Evolutionary conservation across 768 basidiomycete genomes (phyloP), one percentile per base, ranked within the genome.

Genomic region (Boletales sp.): DNA sequence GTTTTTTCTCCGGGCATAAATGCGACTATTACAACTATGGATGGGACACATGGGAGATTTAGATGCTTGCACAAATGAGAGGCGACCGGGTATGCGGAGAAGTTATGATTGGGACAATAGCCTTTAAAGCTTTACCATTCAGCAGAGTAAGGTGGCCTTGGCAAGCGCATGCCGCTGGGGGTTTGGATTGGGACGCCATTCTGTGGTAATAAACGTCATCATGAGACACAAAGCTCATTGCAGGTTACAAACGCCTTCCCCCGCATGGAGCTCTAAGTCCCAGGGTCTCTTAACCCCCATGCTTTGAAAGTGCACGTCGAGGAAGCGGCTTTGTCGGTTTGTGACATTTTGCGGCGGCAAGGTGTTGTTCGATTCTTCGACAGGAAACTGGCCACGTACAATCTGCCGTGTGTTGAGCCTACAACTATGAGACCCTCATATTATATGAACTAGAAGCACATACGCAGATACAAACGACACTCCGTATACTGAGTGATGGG

Each of bases 391-490:
- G 11, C 81, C 83, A 5, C 76, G 75, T 36, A 81, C 60, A 21
- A 65, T 70, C 43, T 78, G 70, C 17, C 84, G 75, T 3, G 83
- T 84, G 64, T 86, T 86, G 32, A 87, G 72, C 13, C 81, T 83
- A 45, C 19, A 43, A 40, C 18, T 47, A 72, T 50, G 37, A 55
- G 54, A 17, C 21, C n/a, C 21, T 17, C 14, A 19, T 18, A 11
- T 18, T 19, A 15, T 27, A 40, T 17, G 15, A 0, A 3, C 2
- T n/a, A 36, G 17, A 38, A 31, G 38, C 5, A 68, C 79, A 45
- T 59, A 83, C 81, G 84, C 81, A 35, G 84, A 82, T 61, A 86
- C 69, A 64, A 83, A 74, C n/a, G 83, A 84, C 43, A 81, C 77
- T 0, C 76, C 79, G 53, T 84, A 82, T n/a, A 84, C 82, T 83